A percentile compares a stretch with the other conserved stretches of the same genome.
Conservation (phyloP, 2,329 filamentous ascomycete species). For the Emericellopsis atlantica region DNA sequence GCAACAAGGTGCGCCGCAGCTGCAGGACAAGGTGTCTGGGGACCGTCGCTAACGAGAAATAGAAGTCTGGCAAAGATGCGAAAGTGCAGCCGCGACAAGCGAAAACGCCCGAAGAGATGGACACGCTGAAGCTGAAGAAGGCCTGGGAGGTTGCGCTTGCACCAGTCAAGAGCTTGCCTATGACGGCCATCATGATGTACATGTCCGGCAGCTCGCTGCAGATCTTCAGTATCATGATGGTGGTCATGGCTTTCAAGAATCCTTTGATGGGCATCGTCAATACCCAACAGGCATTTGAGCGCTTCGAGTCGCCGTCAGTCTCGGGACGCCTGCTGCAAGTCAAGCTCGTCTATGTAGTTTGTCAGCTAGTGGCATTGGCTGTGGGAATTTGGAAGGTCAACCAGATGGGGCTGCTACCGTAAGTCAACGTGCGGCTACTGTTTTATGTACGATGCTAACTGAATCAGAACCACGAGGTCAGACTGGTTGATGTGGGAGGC, state of each 20-base stretch:
- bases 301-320: conserved; percentile 76
- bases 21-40: neutral
- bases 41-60: neutral
- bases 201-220: conserved; percentile 98
- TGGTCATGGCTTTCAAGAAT: conserved; percentile 97
- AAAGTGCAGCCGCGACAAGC: conserved; percentile 46
- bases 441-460: neutral
- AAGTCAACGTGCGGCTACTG: conserved; percentile 23
- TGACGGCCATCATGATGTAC: conserved; percentile 99
- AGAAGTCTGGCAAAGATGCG: conserved; percentile 22
- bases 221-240: conserved; percentile 99
- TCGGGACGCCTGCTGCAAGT: conserved; percentile 62
- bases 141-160: conserved; percentile 95
- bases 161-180: conserved; percentile 86
- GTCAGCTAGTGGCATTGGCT: conserved; percentile 73
- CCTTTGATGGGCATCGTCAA: conserved; percentile 73
- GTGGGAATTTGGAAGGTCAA: conserved; percentile 96
- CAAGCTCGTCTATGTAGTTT: conserved; percentile 77
- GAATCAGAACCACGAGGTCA: conserved; percentile 70
- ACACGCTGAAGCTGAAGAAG: conserved; percentile 94
- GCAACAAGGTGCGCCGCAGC: conserved; percentile 35
- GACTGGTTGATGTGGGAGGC: conserved; percentile 97
- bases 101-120: conserved; percentile 74
- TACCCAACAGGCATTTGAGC: conserved; percentile 80
- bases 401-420: conserved; percentile 88